A percentile compares a stretch with the other conserved stretches of the same genome.
These are phyloP conservation scores for Desmodesmus armatus DNA, from an alignment of 139 green algal genomes.

Conservation along the genomic window DNA sequence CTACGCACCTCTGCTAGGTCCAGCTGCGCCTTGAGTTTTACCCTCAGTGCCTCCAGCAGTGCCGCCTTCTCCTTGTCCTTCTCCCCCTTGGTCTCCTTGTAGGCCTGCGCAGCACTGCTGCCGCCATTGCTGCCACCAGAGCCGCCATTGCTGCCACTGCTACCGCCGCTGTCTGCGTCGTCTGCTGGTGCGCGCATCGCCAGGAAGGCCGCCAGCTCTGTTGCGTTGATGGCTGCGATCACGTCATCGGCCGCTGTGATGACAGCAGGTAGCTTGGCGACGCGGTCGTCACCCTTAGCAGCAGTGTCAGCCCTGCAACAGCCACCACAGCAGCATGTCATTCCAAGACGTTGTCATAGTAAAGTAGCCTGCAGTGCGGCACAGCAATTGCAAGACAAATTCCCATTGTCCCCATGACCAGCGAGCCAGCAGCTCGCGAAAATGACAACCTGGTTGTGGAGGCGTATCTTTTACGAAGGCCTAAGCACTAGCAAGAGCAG, in stretches of 20 bases:
- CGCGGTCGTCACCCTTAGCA: conserved; percentile 1
- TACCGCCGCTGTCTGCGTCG: background rate
- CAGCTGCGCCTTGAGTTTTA: conserved; percentile 67
- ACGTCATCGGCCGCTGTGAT: conserved; percentile 65
- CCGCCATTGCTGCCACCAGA: background rate
- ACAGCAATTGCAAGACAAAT: background rate
- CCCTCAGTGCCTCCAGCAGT: conserved; percentile 74
- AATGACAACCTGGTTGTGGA: no score
- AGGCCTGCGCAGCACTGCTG: conserved; percentile 29
- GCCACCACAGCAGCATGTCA: background rate
- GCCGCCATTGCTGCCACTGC: conserved; percentile 25
- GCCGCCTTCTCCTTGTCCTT: conserved; percentile 71
- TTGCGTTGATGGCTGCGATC: conserved; percentile 68
- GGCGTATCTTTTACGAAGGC: no score
- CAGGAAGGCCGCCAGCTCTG: conserved; percentile 62
- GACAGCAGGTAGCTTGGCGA: conserved; percentile 29
- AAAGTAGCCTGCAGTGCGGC: background rate
- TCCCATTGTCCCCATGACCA: background rate
- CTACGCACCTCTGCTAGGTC: conserved; percentile 51
- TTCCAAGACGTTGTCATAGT: no score
- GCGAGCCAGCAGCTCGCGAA: background rate
- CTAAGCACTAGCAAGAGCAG: no score
- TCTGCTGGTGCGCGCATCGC: conserved; percentile 46
- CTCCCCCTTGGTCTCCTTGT: conserved; percentile 54
- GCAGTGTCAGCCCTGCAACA: background rate